Conservation (phyloP, 768 basidiomycete genomes). For the Russula foetens region DNA sequence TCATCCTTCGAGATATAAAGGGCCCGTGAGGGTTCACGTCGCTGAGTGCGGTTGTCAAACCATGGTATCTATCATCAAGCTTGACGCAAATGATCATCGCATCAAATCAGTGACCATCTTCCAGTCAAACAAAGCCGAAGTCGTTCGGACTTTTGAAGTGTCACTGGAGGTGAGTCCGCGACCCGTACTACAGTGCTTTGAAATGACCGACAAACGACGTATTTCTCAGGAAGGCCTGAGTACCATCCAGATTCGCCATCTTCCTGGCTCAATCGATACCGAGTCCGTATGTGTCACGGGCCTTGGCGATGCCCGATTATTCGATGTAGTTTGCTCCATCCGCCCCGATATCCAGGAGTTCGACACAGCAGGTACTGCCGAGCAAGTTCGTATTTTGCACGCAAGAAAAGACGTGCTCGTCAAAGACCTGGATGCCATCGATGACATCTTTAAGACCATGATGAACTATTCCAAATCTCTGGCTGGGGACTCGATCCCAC, state of each 20-base stretch:
- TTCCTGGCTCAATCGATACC: slow-evolving; percentile 44
- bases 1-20: background rate
- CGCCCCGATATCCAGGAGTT: slow-evolving; percentile 19
- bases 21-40: background rate
- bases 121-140: slow-evolving; percentile 47
- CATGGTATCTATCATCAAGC: slow-evolving; percentile 6
- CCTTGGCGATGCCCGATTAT: slow-evolving; percentile 39
- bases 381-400: slow-evolving; percentile 22
- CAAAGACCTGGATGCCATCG: slow-evolving; percentile 32
- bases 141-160: slow-evolving; percentile 43
- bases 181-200: background rate
- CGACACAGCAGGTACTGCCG: slow-evolving; percentile 22
- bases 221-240: slow-evolving; percentile 41
- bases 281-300: slow-evolving; percentile 48
- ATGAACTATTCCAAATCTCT: slow-evolving; percentile 38
- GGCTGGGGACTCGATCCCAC: slow-evolving; percentile 34
- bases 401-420: slow-evolving; percentile 32
- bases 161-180: slow-evolving; percentile 39
- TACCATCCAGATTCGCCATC: slow-evolving; percentile 40
- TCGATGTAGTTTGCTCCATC: slow-evolving; percentile 47
- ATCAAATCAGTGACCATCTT: slow-evolving; percentile 52
- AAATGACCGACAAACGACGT: background rate
- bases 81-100: slow-evolving; percentile 29
- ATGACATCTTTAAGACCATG: slow-evolving; percentile 37
- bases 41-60: background rate